A percentile compares a stretch with the other conserved stretches of the same genome.
phyloP scores from a whole-genome alignment of 1,284 basidiomycete genomes.

The Porphyrellus sp. region DNA sequence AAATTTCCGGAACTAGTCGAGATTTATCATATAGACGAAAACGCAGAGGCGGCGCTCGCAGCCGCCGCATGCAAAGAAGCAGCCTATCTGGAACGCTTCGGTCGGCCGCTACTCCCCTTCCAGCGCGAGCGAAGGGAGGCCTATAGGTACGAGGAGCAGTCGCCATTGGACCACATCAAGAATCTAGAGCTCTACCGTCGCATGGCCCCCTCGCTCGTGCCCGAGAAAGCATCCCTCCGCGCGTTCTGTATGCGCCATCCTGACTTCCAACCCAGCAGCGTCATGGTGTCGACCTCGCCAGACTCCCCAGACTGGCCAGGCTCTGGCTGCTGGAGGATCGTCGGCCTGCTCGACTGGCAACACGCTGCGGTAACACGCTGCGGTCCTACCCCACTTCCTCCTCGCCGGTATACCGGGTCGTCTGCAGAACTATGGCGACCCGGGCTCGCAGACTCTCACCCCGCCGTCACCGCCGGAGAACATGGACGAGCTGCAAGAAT shows the following conservation, averaged over 20 bases:
- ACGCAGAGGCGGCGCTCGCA: not conserved
- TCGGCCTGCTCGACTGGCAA: not conserved
- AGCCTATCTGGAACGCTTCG: not conserved
- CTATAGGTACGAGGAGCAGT: not conserved
- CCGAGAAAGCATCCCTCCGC: not conserved
- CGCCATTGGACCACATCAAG: not conserved
- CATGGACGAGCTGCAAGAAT: not conserved
- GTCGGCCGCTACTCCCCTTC: not conserved
- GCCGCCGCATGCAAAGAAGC: not conserved
- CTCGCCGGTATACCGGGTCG: not conserved
- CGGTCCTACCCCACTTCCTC: not conserved
- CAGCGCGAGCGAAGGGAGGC: not conserved
- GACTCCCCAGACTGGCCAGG: too few relatives aligned
- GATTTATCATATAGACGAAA: not conserved
- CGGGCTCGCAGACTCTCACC: not conserved
- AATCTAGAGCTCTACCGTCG: not conserved
- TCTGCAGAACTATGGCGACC: not conserved
- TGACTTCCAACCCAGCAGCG: not conserved
- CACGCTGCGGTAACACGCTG: not conserved
- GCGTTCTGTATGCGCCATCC: not conserved
- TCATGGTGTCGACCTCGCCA: not conserved
- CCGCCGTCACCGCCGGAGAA: not conserved
- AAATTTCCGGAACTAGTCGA: too few relatives aligned
- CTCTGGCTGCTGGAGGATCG: not conserved
- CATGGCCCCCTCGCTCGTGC: not conserved